Percentiles rank a stretch among this genome's conserved stretches.
These are phyloP conservation scores for Aspergillus haitiensis DNA, from an alignment of 495 filamentous ascomycete genomes.

Conservation along the genomic window DNA sequence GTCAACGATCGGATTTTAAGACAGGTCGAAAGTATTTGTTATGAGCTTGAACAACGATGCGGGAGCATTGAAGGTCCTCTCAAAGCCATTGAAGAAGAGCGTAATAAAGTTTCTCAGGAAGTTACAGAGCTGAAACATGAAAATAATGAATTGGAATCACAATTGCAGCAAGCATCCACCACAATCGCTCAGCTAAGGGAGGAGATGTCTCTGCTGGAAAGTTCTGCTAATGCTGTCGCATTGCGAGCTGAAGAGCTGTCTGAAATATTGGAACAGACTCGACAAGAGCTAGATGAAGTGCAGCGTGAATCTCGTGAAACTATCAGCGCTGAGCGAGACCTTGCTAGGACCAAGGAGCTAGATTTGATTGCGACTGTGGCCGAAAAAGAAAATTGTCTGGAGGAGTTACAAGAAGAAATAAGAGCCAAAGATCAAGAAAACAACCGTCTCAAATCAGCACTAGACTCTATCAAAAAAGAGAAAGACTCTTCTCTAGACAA, in stretches of 20 bases:
- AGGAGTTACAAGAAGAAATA: conserved; percentile 36
- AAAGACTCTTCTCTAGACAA: conserved; percentile 21
- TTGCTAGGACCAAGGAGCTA: conserved; percentile 40
- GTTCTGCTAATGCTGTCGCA: conserved; percentile 30
- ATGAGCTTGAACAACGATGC: conserved; percentile 57
- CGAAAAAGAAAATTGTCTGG: conserved; percentile 47
- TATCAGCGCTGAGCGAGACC: conserved; percentile 31
- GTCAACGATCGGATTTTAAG: conserved; percentile 45
- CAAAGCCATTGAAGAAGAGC: conserved; percentile 43
- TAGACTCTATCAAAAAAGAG: conserved; percentile 27
- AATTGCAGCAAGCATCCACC: conserved; percentile 27
- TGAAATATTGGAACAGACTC: conserved; percentile 25
- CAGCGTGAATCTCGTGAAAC: conserved; percentile 25
- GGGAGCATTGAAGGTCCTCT: conserved; percentile 50
- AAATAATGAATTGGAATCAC: conserved; percentile 31
- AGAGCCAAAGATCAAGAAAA: conserved; percentile 25
- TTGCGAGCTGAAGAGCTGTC: conserved; percentile 32
- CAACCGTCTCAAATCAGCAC: conserved; percentile 14
- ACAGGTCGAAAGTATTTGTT: conserved; percentile 52
- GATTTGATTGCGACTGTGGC: conserved; percentile 47
- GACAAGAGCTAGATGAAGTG: conserved; percentile 34
- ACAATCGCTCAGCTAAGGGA: conserved; percentile 29
- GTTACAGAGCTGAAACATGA: conserved; percentile 28
- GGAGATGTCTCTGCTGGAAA: conserved; percentile 33
- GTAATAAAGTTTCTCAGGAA: conserved; percentile 36